Evolutionary conservation across 371 early-diverging fungal species (phyloP).

Genomic region (Mucor plumbeus): DNA sequence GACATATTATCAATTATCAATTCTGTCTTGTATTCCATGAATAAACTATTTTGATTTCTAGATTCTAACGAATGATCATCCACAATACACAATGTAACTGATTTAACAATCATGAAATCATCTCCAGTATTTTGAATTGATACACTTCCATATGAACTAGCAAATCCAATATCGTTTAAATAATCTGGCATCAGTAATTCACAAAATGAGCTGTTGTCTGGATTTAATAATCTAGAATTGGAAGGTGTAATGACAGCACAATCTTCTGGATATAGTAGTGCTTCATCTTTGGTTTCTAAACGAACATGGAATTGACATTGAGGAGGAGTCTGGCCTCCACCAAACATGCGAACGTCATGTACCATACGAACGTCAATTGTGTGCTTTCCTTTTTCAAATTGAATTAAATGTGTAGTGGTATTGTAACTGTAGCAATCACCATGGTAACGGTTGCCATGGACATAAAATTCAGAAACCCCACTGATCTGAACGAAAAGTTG

Average conservation of each 20-base stretch:
- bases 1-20: background rate
- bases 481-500: conserved; percentile 41
- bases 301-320: conserved; percentile 39
- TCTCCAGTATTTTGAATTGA: conserved; percentile 28
- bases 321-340: conserved; percentile 58
- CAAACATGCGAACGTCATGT: conserved; percentile 71
- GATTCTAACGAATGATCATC: conserved; percentile 14
- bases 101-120: conserved; percentile 11
- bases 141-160: conserved; percentile 25
- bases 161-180: conserved; percentile 26
- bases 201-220: background rate
- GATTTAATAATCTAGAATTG: too few species aligned
- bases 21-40: conserved; percentile 24
- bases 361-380: conserved; percentile 57
- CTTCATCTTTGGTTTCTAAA: conserved; percentile 10
- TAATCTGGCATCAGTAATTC: conserved; percentile 32
- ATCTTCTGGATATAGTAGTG: conserved; percentile 19
- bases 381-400: conserved; percentile 51
- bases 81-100: conserved; percentile 22
- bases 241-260: conserved; percentile 5
- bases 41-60: conserved; percentile 10
- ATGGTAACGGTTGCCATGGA: conserved; percentile 40
- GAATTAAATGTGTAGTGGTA: conserved; percentile 43
- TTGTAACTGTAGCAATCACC: conserved; percentile 55
- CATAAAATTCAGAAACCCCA: conserved; percentile 54